phyloP scores from a whole-genome alignment of 805 yeast species.

The Tetrapisispora arboricola region DNA sequence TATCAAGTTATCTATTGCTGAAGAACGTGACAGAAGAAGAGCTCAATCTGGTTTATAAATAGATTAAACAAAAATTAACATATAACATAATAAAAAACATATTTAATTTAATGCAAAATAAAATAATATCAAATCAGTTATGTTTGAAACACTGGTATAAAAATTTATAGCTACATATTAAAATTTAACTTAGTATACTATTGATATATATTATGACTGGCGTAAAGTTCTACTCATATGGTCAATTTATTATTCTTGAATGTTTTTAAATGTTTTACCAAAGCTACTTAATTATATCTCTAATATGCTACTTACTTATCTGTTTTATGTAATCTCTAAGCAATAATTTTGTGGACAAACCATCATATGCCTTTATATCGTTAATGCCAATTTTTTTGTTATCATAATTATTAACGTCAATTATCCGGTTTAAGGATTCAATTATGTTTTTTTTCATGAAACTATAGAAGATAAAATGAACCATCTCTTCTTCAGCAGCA shows the following conservation, averaged over 20 bases:
- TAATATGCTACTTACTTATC: background rate
- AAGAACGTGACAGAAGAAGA: constrained; percentile 98
- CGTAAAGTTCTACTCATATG: background rate
- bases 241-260: background rate
- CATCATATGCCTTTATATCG: constrained; percentile 34
- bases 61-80: constrained; percentile 1
- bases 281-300: background rate
- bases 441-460: constrained; percentile 51
- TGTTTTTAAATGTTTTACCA: too few species aligned
- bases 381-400: constrained; percentile 21
- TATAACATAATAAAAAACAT: constrained; percentile 2
- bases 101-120: constrained; percentile 4
- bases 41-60: constrained; percentile 55
- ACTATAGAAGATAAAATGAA: constrained; percentile 71
- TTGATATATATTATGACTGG: background rate
- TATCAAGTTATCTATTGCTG: constrained; percentile 89
- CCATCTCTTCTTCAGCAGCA: constrained; percentile 23
- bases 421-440: constrained; percentile 32
- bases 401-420: constrained; percentile 11
- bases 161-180: background rate
- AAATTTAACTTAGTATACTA: too few species aligned
- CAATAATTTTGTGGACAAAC: constrained; percentile 35
- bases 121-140: background rate
- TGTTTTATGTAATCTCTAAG: constrained; percentile 30
- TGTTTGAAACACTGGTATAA: background rate